Evolutionary conservation across 306 rosid species (phyloP), one percentile per base, ranked within the genome.

Genomic region (Pachyrhizus erosus): DNA sequence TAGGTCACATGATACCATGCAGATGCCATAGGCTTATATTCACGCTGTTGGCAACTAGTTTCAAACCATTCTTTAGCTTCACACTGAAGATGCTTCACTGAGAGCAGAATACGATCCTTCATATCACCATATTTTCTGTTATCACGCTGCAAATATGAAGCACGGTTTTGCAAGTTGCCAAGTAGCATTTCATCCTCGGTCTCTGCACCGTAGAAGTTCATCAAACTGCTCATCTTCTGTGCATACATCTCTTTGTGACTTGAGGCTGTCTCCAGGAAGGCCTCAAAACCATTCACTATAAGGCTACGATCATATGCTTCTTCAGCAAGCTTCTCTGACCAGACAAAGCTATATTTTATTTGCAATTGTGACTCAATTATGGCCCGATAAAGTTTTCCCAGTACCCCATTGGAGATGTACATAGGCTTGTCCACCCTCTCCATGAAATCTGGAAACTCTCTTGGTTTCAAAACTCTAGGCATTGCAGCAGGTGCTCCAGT

Each of bases 401-500:
- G 73, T 17, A 84, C 92, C 65, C 95, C 90, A 0, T 79, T 70
- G 68, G 99, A 96, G 87, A 75, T 23, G 74, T 96, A 96, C 93
- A 83, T 90, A 48, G 91, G 96, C 73, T 88, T 91, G 27, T 88
- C 98, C 5, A 62, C 40, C 87, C 99, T 90, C 92, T 89, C 98
- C 96, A 96, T 88, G 88, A 96, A 96, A 88, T 96, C 97, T 0
- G 99, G 99, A 79, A 86, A 93, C 61, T 82, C 93, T 82, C 75
- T 90, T 0, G 99, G 99, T 83, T 89, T 93, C 72, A 96, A 75
- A 42, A 75, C 68, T 82, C 89, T 84, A 5, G 94, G 93, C 99
- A 96, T 91, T 85, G 90, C 99, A 9, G 98, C 99, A 23, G 99
- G 98, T 15, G 97, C 96, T 24, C 99, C 99, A 0, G 98, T 93